A percentile compares a stretch with the other conserved stretches of the same genome.
Evolutionary conservation across 331 rosid species (phyloP).

Genomic region (Acacia concinna): DNA sequence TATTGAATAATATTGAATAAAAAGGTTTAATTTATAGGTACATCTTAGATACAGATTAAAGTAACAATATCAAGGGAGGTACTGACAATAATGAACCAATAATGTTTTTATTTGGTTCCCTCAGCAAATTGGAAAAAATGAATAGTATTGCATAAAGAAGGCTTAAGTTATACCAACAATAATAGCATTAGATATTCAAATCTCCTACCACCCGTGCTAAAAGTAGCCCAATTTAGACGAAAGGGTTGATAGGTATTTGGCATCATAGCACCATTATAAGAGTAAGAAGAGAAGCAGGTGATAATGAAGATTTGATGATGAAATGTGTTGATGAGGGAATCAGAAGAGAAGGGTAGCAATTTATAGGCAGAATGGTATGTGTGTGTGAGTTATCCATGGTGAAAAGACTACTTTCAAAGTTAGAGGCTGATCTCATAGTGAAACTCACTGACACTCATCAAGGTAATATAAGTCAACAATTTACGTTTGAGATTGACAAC

Average conservation of each 20-base stretch:
- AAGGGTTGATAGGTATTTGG: conserved; percentile 90
- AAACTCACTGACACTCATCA: background rate
- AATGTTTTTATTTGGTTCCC: no score
- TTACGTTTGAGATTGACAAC: background rate
- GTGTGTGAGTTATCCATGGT: background rate
- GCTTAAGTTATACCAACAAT: no score
- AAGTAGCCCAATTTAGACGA: conserved; percentile 96
- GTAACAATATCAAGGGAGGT: no score
- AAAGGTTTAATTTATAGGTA: no score
- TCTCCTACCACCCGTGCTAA: conserved; percentile 75
- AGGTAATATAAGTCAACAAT: background rate
- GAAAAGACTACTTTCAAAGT: conserved; percentile 31
- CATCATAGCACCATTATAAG: conserved; percentile 68
- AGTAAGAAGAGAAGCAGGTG: background rate
- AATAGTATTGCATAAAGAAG: no score
- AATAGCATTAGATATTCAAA: no score
- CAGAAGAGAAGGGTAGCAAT: conserved; percentile 15
- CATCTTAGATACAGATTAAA: no score
- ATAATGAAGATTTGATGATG: background rate
- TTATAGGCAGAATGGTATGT: conserved; percentile 23
- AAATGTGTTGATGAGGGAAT: background rate
- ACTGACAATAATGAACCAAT: no score
- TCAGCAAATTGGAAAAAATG: no score
- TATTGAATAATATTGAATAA: no score
- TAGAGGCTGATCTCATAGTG: background rate